Conservation (phyloP, 495 filamentous ascomycete species). For the Penicillium odoratum region DNA sequence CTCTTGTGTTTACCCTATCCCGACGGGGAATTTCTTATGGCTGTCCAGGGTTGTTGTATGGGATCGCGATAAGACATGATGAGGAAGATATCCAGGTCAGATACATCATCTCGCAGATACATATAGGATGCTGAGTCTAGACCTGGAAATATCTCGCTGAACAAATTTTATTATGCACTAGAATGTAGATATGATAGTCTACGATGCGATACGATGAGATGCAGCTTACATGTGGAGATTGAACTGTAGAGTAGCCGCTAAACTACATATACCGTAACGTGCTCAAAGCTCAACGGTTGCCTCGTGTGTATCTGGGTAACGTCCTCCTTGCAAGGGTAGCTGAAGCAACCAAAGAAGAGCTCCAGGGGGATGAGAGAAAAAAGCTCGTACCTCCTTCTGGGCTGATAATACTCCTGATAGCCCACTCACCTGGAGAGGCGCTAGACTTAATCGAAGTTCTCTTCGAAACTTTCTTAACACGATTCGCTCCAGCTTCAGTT, state of each 20-base stretch:
- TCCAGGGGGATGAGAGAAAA: neutral
- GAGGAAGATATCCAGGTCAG: too few relatives aligned
- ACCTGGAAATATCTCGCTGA: neutral
- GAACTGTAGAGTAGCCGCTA: neutral
- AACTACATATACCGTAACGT: neutral
- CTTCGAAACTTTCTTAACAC: neutral
- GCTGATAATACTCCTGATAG: neutral
- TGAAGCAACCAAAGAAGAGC: constrained; percentile 1
- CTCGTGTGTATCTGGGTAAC: constrained; percentile 6
- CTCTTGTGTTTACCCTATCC: neutral
- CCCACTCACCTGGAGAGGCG: neutral
- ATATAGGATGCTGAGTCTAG: neutral
- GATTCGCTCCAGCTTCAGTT: neutral
- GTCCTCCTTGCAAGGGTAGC: constrained; percentile 10
- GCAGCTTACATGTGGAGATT: neutral
- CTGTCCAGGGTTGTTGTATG: too few relatives aligned
- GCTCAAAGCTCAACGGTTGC: neutral
- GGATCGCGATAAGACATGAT: too few relatives aligned
- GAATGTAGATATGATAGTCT: neutral
- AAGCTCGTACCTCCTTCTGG: neutral
- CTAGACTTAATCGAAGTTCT: neutral
- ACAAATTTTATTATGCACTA: too few relatives aligned
- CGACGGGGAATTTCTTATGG: neutral
- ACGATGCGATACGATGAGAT: neutral
- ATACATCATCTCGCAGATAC: too few relatives aligned